Percentiles rank a stretch among this genome's conserved stretches.
Evolutionary conservation across 1,284 basidiomycete species (phyloP).

Genomic region (Malassezia vespertilionis): DNA sequence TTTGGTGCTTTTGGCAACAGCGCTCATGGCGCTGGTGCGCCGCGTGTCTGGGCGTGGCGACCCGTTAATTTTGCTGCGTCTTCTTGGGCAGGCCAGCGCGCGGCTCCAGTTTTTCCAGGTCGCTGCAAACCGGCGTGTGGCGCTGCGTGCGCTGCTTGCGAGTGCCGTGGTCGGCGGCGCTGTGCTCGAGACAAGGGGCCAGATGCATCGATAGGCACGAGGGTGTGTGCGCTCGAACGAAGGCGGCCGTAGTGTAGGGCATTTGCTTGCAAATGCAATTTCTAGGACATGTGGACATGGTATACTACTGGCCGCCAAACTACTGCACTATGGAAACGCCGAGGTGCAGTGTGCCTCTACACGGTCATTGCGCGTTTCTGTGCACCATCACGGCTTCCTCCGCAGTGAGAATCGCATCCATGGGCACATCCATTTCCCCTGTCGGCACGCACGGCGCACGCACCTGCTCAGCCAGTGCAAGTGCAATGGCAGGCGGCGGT

Average conservation of each 20-base stretch:
- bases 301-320: too few relatives aligned
- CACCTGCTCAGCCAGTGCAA: constrained; percentile 12
- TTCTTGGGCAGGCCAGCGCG: constrained; percentile 12
- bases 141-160: constrained; percentile 12
- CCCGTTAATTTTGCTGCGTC: constrained; percentile 20
- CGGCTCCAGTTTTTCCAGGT: constrained; percentile 3
- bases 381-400: too few relatives aligned
- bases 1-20: constrained; percentile 17
- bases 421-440: constrained; percentile 3
- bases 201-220: too few relatives aligned
- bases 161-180: constrained; percentile 12
- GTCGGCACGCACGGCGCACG: constrained; percentile 6
- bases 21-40: constrained; percentile 19
- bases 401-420: constrained; percentile 5
- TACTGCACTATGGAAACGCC: too few relatives aligned
- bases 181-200: constrained; percentile 11
- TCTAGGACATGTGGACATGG: too few relatives aligned
- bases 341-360: too few relatives aligned
- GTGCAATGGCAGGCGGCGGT: constrained; percentile 8
- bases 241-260: too few relatives aligned
- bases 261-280: too few relatives aligned
- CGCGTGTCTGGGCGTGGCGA: constrained; percentile 24
- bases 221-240: too few relatives aligned
- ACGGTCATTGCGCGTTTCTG: too few relatives aligned
- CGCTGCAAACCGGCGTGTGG: constrained; percentile 11